Evolutionary conservation across 148 eudicot genomes (phyloP), one percentile per base, ranked within the genome.

Genomic region (Amaranthus palmeri): DNA sequence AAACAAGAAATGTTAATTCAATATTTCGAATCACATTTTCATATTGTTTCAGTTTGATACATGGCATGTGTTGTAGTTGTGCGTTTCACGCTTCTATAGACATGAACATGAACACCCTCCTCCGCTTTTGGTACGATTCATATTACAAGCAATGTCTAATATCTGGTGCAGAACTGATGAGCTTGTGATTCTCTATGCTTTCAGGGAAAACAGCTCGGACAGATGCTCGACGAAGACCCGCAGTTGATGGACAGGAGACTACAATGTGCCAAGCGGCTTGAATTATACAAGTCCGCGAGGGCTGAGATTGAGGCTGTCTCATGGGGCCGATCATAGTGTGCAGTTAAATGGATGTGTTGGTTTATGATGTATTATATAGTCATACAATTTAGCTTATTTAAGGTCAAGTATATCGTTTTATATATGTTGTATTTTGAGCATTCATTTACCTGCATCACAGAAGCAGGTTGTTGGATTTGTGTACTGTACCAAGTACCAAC

Each of bases 261-360:
- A 53, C 84, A 91, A 74, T 81, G 79, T 54, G 91, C 91, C 0
- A 88, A 91, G 75, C 87, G 97, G 81, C 97, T 93, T 49, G 92
- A 93, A 73, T 73, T 93, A 46, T 93, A 91, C 83, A 88, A 89
- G 87, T 73, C 90, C 41, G 96, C 97, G 10, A 86, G 96, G 78
- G 98, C 89, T 45, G 97, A 93, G 83, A 85, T 91, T 46, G 98
- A 91, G 59, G 83, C 98, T n/a, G 97, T 89, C 9, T 74, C 93
- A 62, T 93, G 93, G 93, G 83, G 74, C 10, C 82, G 90, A 53
- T 88, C 77, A 84, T 62, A 65, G 51, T 25, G 45, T 25, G 13
- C 15, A 12, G n/a, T 42, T 5, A 36, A 46, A 51, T 55, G 41
- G 52, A 55, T 68, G 45, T 40, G 64, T 47, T 48, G 36, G 8